Evolutionary conservation across 2,329 filamentous ascomycete species (phyloP).

Genomic region (Botryotinia narcissicola): DNA sequence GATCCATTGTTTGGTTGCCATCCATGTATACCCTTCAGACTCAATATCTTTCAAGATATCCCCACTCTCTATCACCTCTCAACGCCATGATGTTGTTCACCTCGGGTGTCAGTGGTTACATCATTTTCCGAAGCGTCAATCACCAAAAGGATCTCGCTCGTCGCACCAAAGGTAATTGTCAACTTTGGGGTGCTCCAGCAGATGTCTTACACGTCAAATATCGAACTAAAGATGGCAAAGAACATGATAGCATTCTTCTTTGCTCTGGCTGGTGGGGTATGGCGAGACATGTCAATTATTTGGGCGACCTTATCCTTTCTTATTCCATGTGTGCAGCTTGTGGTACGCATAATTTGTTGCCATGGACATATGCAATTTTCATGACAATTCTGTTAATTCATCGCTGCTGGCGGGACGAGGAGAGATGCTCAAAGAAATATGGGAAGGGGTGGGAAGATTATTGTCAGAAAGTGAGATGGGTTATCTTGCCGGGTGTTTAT

Average conservation of each 20-base stretch:
- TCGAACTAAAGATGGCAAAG: slow-evolving; percentile 43
- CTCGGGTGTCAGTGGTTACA: slow-evolving; percentile 43
- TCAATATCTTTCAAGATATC: slow-evolving; percentile 47
- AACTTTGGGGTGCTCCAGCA: slow-evolving; percentile 45
- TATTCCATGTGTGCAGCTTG: slow-evolving; percentile 45
- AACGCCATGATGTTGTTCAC: slow-evolving; percentile 35
- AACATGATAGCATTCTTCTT: slow-evolving; percentile 43
- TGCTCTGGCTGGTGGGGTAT: slow-evolving; percentile 45
- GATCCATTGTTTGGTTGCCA: slow-evolving; percentile 47
- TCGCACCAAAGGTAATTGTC: slow-evolving; percentile 42
- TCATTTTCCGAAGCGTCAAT: slow-evolving; percentile 47
- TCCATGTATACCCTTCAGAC: slow-evolving; percentile 48
- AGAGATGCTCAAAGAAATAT: slow-evolving; percentile 46
- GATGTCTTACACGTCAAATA: slow-evolving; percentile 43
- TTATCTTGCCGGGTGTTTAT: slow-evolving; percentile 46
- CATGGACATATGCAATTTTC: slow-evolving; percentile 47
- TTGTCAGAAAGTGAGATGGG: slow-evolving; percentile 43
- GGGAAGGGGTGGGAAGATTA: slow-evolving; percentile 46
- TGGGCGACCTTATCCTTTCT: slow-evolving; percentile 43
- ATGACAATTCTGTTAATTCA: slow-evolving; percentile 47
- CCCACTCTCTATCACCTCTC: slow-evolving; percentile 37
- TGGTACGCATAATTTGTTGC: slow-evolving; percentile 41
- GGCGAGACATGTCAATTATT: slow-evolving; percentile 44
- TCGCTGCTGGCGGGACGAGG: slow-evolving; percentile 47
- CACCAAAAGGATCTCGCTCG: slow-evolving; percentile 46